Base-by-base conservation (phyloP, 345 rosid species). In the Eutrema heterophyllum region DNA sequence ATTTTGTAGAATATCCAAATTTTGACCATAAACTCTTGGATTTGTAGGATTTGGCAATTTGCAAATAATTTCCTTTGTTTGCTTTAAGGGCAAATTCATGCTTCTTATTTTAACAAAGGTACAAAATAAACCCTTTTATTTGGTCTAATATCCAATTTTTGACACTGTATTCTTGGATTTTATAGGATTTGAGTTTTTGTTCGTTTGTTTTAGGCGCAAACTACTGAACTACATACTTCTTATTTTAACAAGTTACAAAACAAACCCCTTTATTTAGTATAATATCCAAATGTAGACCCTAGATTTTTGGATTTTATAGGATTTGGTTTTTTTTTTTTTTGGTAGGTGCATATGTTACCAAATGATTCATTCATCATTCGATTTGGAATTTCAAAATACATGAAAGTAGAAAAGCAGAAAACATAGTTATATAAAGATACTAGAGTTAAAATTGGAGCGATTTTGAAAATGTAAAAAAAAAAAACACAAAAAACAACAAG, bases 391-490 rank as follows among this genome's bases (percentile, higher is more conserved):
- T 38, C 15, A 59, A 62, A 61, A 35, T 68, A 61, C 65, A 68
- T 0, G 6, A 44, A 75, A 68, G 69, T 44, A 61, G 14, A 53
- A 61, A 4, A 3, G 15, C 24, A 38, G 18, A 45, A 75, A 35
- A 52, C 74, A 68, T 69, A 51, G 24, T 43, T 12, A 67, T 8
- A 24, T 48, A 50, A 46, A 67, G 43, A 67, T 74, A 53, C 35
- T 54, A 69, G 13, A 62, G 55, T 51, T 67, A 68, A 59, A 16
- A 53, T 44, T 57, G 27, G 16, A 64, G 6, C 53, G 39, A 71
- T 39, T 48, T 27, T 15, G 41, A 54, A 45, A 73, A 56, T 36
- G 57, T 55, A 26, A 35, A 38, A 39, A n/a, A 26, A 40, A 29
- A 18, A 13, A 15, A 33, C 11, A 40, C 21, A 9, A 41, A 64